phyloP scores from a whole-genome alignment of 805 yeast species.

The Schwanniomyces yamadae region DNA sequence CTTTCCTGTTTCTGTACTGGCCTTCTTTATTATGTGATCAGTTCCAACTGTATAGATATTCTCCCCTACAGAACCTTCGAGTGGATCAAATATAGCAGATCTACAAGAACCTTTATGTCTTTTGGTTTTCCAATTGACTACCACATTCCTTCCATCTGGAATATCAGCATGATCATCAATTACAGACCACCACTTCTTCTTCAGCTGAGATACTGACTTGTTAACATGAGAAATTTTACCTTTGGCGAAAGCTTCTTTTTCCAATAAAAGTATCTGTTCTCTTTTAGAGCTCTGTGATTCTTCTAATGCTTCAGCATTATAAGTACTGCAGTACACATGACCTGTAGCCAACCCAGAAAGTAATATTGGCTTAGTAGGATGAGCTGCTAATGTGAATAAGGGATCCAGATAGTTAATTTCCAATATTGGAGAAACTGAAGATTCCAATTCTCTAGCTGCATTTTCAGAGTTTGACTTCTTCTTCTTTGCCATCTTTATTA shows the following conservation, averaged over 20 bases:
- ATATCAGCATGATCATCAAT: conserved; percentile 25
- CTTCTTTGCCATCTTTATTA: conserved; percentile 19
- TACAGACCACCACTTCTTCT: conserved; percentile 48
- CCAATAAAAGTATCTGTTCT: conserved; percentile 19
- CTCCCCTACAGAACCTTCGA: conserved; percentile 45
- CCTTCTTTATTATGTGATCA: conserved; percentile 76
- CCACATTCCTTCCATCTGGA: conserved; percentile 25
- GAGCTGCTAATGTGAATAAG: conserved; percentile 73
- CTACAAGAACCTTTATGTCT: conserved; percentile 91
- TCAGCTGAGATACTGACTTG: conserved; percentile 28
- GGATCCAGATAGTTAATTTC: conserved; percentile 57
- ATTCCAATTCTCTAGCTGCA: conserved; percentile 31
- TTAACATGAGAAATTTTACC: conserved; percentile 21
- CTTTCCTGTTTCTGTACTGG: conserved; percentile 68
- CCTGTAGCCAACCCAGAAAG: conserved; percentile 83
- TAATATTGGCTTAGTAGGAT: conserved; percentile 66
- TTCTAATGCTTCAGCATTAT: conserved; percentile 50
- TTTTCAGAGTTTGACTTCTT: conserved; percentile 24
- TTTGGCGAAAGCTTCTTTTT: conserved; percentile 23
- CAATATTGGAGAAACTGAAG: conserved; percentile 41
- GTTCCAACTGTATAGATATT: conserved; percentile 70
- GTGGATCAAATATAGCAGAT: conserved; percentile 61
- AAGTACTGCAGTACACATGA: conserved; percentile 59
- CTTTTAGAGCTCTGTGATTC: conserved; percentile 23
- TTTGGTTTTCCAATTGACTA: conserved; percentile 74